Percentiles rank a stretch among this genome's conserved stretches.
phyloP scores from a whole-genome alignment of 2,329 filamentous ascomycete species.

The Colletotrichum higginsianum region DNA sequence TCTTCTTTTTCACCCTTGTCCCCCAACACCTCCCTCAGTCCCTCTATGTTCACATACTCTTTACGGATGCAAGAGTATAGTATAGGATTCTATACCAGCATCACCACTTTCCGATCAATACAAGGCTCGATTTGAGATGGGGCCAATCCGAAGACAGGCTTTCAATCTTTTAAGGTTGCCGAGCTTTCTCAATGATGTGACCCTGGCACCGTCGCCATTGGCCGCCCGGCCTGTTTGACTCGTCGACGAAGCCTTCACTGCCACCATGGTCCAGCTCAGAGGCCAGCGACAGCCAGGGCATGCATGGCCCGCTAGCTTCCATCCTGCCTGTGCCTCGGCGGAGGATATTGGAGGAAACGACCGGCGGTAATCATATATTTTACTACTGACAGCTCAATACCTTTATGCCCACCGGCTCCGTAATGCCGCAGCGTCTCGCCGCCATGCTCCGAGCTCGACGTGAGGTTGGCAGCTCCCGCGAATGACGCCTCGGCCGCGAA shows the following conservation, averaged over 20 bases:
- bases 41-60: too few species aligned
- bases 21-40: constrained; percentile 5
- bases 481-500: constrained; percentile 27
- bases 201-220: constrained; percentile 8
- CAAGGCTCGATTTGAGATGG: constrained; percentile 22
- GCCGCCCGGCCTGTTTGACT: background rate
- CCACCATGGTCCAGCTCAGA: constrained; percentile 33
- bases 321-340: constrained; percentile 12
- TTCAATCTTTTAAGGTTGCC: constrained; percentile 17
- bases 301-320: constrained; percentile 16
- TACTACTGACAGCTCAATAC: background rate
- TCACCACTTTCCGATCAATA: constrained; percentile 18
- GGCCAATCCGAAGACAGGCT: constrained; percentile 19
- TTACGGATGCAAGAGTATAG: too few species aligned
- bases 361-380: background rate
- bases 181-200: constrained; percentile 1
- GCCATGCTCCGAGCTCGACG: constrained; percentile 6
- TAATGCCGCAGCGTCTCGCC: background rate
- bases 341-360: background rate
- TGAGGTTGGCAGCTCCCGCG: constrained; percentile 6
- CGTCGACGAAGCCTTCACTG: constrained; percentile 26
- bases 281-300: constrained; percentile 5
- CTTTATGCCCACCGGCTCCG: background rate
- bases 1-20: background rate
- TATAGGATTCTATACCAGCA: background rate